Base-by-base conservation (phyloP, 139 green algal genomes). In the Tetradesmus lagerheimii region DNA sequence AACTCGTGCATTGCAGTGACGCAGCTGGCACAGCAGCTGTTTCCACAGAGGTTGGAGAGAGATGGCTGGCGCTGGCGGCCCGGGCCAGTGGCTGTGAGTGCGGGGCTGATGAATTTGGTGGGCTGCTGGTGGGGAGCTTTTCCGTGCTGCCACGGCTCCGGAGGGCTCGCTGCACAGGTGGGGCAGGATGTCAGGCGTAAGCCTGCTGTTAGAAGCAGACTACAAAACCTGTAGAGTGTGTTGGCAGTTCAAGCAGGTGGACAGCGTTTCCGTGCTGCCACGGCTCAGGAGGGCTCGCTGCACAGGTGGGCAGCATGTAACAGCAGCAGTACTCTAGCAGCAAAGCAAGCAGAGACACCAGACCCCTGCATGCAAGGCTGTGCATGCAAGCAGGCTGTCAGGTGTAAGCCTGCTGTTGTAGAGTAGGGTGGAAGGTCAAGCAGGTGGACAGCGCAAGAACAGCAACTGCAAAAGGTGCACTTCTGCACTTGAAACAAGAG, bases 1-100 rank as follows among this genome's bases (percentile, higher is more conserved):
- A 98, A 98, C 92, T 97, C 94, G 4, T 96, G 98, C 23, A 90
- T 98, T 12, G 93, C 94, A 0, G 95, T 97, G 15, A 95, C 92
- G 41, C 92, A 97, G 64, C 93, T 98, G 39, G 92, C 94, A 1
- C 35, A 81, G 18, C 85, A 96, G 35, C 92, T 98, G 66, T 98
- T 96, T 57, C 93, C 93, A 0, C 67, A 91, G 15, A 64, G 83
- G 0, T 81, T 90, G 37, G 81, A 89, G 1, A 91, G 34, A 20
- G 45, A 82, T 84, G 86, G 90, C 82, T 37, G 75, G 77, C 77
- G 80, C n/a, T 92, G 79, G 82, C 86, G 86, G 37, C 91, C 90
- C 16, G 64, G 50, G 29, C 39, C 87, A 35, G 93, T 98, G 5
- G 94, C 95, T 2, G 34, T 94, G 3, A 94, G 89, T 47, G 95